These are phyloP conservation scores for Apiosordaria backusii DNA, from an alignment of 495 filamentous ascomycete species.

Conservation along the genomic window DNA sequence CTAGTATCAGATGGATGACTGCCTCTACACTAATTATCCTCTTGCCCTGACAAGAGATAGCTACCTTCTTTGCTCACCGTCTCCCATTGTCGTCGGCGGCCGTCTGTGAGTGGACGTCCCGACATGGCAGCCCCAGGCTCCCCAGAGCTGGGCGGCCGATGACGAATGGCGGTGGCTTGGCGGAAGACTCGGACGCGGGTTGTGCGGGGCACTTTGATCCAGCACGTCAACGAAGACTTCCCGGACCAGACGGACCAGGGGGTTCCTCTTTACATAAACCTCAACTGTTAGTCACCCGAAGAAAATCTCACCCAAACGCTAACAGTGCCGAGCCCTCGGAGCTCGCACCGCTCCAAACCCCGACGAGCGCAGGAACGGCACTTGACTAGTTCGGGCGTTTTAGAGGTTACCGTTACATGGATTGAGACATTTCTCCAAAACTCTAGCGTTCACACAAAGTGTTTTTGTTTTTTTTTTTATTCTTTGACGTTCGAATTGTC, in stretches of 20 bases:
- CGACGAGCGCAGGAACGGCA: conserved; percentile 6
- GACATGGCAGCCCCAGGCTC: neutral
- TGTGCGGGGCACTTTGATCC: conserved; percentile 12
- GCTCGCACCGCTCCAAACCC: conserved; percentile 18
- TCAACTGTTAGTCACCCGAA: neutral
- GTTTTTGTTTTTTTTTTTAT: neutral
- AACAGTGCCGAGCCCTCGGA: conserved; percentile 7
- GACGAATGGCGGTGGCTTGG: conserved; percentile 23
- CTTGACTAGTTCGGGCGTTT: neutral
- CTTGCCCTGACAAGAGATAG: neutral
- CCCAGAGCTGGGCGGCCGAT: conserved; percentile 7
- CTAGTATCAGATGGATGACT: neutral
- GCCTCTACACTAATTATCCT: neutral
- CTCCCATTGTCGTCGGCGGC: conserved; percentile 16
- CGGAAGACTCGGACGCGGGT: conserved; percentile 31
- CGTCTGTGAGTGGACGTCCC: conserved; percentile 7
- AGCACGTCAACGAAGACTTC: conserved; percentile 23
- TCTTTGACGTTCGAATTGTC: neutral
- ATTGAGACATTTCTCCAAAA: conserved; percentile 5
- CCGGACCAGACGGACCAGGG: conserved; percentile 15
- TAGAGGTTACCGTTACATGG: neutral
- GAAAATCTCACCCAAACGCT: neutral
- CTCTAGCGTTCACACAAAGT: neutral
- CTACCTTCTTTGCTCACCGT: neutral
- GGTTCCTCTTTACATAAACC: neutral